A percentile compares a stretch with the other conserved stretches of the same genome.
These are phyloP conservation scores for Candida succiphila DNA, from an alignment of 805 yeast genomes.

Conservation along the genomic window DNA sequence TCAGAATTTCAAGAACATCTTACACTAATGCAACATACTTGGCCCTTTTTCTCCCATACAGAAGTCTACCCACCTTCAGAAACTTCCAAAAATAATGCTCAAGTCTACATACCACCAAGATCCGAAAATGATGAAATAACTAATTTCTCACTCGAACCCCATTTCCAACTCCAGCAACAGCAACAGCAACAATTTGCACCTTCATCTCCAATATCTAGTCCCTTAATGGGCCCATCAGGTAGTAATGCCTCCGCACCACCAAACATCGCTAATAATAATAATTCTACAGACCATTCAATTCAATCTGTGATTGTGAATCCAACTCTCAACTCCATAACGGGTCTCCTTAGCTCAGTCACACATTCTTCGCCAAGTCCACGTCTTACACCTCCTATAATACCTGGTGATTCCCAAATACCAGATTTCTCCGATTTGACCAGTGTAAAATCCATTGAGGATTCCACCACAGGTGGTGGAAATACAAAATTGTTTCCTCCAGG, in stretches of 20 bases:
- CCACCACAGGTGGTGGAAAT: conserved; percentile 9
- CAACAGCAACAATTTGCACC: no score
- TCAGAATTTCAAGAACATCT: conserved; percentile 53
- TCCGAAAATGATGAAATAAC: conserved; percentile 21
- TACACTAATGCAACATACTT: conserved; percentile 66
- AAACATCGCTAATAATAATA: no score
- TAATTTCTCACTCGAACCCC: conserved; percentile 25
- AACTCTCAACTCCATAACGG: conserved; percentile 19
- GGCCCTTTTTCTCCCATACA: conserved; percentile 71
- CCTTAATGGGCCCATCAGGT: no score
- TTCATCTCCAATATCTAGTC: conserved; percentile 20
- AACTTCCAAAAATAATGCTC: conserved; percentile 36
- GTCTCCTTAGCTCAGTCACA: conserved; percentile 17
- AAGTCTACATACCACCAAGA: conserved; percentile 25
- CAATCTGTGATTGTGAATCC: conserved; percentile 7
- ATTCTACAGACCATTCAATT: not conserved
- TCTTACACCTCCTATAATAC: conserved; percentile 3
- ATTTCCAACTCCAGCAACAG: no score
- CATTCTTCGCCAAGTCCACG: conserved; percentile 12
- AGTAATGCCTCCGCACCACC: not conserved
- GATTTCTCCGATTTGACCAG: conserved; percentile 13
- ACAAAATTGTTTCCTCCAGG: conserved; percentile 61
- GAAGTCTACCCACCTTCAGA: conserved; percentile 16
- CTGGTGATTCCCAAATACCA: conserved; percentile 2
- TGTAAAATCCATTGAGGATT: conserved; percentile 11